These are phyloP conservation scores for Candida sanyiensis DNA, from an alignment of 805 yeast species.

Conservation along the genomic window DNA sequence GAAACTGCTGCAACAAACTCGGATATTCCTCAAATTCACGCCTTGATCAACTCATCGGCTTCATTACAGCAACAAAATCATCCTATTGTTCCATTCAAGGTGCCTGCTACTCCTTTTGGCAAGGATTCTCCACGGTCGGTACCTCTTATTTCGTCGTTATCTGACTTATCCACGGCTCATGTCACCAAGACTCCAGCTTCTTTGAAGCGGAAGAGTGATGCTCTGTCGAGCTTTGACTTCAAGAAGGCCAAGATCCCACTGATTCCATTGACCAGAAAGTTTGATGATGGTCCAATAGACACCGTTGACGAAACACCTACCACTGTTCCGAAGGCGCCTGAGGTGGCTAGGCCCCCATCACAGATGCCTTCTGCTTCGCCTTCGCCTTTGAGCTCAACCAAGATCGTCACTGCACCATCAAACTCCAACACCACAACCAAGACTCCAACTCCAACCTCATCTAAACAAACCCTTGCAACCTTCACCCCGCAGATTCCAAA, in stretches of 20 bases:
- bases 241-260: slow-evolving; percentile 25
- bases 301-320: too few relatives aligned
- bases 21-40: not conserved
- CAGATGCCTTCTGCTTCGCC: not conserved
- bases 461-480: too few relatives aligned
- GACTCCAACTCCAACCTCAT: too few relatives aligned
- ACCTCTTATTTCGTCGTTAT: not conserved
- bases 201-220: slow-evolving; percentile 21
- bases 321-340: not conserved
- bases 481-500: slow-evolving; percentile 1
- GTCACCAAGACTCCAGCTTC: slow-evolving; percentile 6
- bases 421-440: too few relatives aligned
- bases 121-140: not conserved
- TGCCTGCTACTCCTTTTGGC: not conserved
- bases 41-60: not conserved
- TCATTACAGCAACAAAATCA: too few relatives aligned
- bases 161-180: not conserved
- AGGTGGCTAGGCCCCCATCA: slow-evolving; percentile 4
- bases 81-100: not conserved
- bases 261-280: slow-evolving; percentile 16
- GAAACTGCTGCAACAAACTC: not conserved
- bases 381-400: not conserved
- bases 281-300: slow-evolving; percentile 6
- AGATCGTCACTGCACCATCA: not conserved
- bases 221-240: slow-evolving; percentile 18